Percentiles rank a stretch among this genome's conserved stretches.
Evolutionary conservation across 2,329 filamentous ascomycete species (phyloP).

Genomic region (Bipolaris bicolor): DNA sequence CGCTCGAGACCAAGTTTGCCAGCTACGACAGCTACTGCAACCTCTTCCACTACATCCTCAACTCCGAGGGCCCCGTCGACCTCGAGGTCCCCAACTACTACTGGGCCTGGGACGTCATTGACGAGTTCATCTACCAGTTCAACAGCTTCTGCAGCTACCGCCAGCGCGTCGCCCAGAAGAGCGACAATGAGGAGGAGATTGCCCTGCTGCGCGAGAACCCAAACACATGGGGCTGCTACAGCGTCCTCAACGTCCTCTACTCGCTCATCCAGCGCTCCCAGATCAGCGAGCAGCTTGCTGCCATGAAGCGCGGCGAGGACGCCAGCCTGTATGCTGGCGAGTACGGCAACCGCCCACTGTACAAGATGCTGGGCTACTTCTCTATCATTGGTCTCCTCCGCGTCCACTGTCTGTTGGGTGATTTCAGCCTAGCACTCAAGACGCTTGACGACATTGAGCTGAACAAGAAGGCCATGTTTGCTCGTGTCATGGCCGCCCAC

Average conservation of each 20-base stretch:
- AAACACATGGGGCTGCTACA: slow-evolving; percentile 99
- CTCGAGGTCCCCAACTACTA: slow-evolving; percentile 96
- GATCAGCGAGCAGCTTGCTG: slow-evolving; percentile 95
- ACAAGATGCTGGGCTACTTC: slow-evolving; percentile 99
- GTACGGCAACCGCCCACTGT: slow-evolving; percentile 91
- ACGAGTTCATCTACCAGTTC: slow-evolving; percentile 99
- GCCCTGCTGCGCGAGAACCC: slow-evolving; percentile 92
- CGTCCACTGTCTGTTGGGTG: slow-evolving; percentile 93
- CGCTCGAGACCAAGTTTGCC: slow-evolving; percentile 94
- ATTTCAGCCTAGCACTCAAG: slow-evolving; percentile 98
- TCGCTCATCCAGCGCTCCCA: slow-evolving; percentile 98
- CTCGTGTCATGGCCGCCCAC: slow-evolving; percentile 98
- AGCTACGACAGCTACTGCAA: slow-evolving; percentile 99
- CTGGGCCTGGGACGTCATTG: slow-evolving; percentile 99
- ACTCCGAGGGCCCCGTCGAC: slow-evolving; percentile 98
- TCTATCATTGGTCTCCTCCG: slow-evolving; percentile 97
- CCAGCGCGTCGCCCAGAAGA: slow-evolving; percentile 83
- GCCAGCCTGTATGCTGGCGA: slow-evolving; percentile 86
- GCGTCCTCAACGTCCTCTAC: slow-evolving; percentile 98
- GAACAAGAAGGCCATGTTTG: slow-evolving; percentile 99
- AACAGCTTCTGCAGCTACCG: slow-evolving; percentile 99
- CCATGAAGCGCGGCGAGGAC: slow-evolving; percentile 94
- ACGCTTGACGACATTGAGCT: slow-evolving; percentile 99
- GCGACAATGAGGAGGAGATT: slow-evolving; percentile 89
- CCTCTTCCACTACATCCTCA: slow-evolving; percentile 98